These are phyloP conservation scores for Hypholoma fasciculare DNA, from an alignment of 768 basidiomycete genomes.

Conservation along the genomic window DNA sequence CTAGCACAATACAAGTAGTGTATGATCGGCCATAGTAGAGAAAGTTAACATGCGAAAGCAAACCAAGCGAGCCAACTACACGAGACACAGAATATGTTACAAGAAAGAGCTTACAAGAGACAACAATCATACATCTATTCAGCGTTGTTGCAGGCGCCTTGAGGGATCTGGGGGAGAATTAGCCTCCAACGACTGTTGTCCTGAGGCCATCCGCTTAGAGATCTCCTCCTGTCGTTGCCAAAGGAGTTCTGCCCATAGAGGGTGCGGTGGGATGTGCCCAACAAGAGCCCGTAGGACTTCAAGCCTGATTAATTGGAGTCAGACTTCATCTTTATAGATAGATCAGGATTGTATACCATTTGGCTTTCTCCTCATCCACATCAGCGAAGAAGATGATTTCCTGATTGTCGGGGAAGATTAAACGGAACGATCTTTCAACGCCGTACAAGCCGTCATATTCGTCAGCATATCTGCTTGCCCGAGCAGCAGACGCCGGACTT, in stretches of 20 bases:
- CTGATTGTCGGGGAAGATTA: conserved; percentile 76
- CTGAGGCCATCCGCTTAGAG: conserved; percentile 29
- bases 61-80: conserved; percentile 14
- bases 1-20: conserved; percentile 14
- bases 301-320: conserved; percentile 56
- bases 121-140: neutral
- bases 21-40: conserved; percentile 9
- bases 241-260: conserved; percentile 89
- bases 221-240: conserved; percentile 77
- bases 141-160: conserved; percentile 11
- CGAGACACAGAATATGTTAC: conserved; percentile 20
- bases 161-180: conserved; percentile 15
- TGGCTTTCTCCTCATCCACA: conserved; percentile 80
- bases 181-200: conserved; percentile 19
- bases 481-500: conserved; percentile 42
- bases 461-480: conserved; percentile 42
- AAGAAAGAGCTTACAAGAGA: conserved; percentile 11
- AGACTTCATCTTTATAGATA: conserved; percentile 1
- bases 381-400: conserved; percentile 92
- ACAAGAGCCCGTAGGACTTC: conserved; percentile 82
- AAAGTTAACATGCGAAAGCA: conserved; percentile 21
- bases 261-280: conserved; percentile 89
- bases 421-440: conserved; percentile 82
- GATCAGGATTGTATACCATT: conserved; percentile 60
- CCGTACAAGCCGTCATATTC: conserved; percentile 67